Conservation (phyloP, 345 rosid genomes). For the Eucalyptus pumila region DNA sequence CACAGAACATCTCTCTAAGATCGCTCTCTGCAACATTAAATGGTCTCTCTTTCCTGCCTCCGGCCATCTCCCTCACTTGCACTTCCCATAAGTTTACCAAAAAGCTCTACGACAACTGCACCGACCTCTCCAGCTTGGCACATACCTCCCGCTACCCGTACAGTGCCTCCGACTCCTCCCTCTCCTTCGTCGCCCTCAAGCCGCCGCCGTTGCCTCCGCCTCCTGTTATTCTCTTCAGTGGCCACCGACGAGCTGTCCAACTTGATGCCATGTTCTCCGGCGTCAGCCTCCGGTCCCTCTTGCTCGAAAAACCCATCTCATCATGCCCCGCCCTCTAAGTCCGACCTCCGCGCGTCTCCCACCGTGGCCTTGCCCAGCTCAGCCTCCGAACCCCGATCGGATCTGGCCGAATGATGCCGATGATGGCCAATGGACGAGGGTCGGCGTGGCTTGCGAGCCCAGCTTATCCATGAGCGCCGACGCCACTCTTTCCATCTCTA, state of each 20-base stretch:
- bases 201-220: background rate
- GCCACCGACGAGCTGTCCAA: background rate
- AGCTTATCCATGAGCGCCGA: background rate
- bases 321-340: background rate
- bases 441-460: background rate
- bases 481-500: background rate
- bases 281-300: background rate
- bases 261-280: background rate
- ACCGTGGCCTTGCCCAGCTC: background rate
- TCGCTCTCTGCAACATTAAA: background rate
- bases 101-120: slow-evolving; percentile 35
- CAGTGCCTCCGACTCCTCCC: slow-evolving; percentile 51
- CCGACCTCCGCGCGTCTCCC: background rate
- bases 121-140: slow-evolving; percentile 30
- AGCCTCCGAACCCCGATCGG: background rate
- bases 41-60: background rate
- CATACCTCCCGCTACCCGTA: slow-evolving; percentile 60
- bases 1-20: background rate
- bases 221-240: background rate
- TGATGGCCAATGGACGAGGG: background rate
- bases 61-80: slow-evolving; percentile 41
- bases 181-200: slow-evolving; percentile 43
- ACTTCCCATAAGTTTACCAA: slow-evolving; percentile 28
- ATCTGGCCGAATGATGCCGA: background rate
- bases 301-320: background rate